These are phyloP conservation scores for Aspergillus ellipticus DNA, from an alignment of 495 filamentous ascomycete species.

Conservation along the genomic window DNA sequence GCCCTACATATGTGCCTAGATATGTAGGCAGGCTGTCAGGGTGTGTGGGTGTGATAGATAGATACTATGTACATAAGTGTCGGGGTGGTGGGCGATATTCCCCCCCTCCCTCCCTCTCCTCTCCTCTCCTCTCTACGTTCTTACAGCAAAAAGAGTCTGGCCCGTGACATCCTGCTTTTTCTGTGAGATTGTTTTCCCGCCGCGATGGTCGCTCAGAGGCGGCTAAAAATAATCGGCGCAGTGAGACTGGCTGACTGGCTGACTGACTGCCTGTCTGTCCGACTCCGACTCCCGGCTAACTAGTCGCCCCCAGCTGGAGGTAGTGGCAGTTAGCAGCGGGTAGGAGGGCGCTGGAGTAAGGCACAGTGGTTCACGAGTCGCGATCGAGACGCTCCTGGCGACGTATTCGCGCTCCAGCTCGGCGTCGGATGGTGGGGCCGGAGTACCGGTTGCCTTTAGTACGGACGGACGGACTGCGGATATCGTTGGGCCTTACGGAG, in stretches of 20 bases:
- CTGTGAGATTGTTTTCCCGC: neutral
- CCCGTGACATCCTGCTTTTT: neutral
- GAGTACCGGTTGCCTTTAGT: slow-evolving; percentile 14
- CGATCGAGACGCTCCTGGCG: neutral
- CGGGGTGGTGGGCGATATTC: neutral
- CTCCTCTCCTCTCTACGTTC: too few relatives aligned
- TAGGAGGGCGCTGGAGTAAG: neutral
- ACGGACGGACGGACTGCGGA: neutral
- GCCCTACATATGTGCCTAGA: neutral
- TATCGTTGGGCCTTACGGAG: too few relatives aligned
- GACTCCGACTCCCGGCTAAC: too few relatives aligned
- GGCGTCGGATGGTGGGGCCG: slow-evolving; percentile 40
- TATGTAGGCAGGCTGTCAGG: neutral
- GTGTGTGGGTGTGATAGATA: neutral
- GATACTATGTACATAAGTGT: too few relatives aligned
- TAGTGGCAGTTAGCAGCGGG: neutral
- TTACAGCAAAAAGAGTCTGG: too few relatives aligned
- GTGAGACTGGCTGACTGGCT: neutral
- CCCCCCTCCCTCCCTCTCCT: too few relatives aligned
- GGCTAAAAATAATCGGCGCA: too few relatives aligned
- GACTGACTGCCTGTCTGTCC: neutral
- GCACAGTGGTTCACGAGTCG: neutral
- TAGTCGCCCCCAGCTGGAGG: neutral
- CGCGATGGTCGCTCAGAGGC: too few relatives aligned
- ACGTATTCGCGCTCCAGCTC: neutral